These are phyloP conservation scores for Didymella pomorum DNA, from an alignment of 2,329 filamentous ascomycete genomes.

Conservation along the genomic window DNA sequence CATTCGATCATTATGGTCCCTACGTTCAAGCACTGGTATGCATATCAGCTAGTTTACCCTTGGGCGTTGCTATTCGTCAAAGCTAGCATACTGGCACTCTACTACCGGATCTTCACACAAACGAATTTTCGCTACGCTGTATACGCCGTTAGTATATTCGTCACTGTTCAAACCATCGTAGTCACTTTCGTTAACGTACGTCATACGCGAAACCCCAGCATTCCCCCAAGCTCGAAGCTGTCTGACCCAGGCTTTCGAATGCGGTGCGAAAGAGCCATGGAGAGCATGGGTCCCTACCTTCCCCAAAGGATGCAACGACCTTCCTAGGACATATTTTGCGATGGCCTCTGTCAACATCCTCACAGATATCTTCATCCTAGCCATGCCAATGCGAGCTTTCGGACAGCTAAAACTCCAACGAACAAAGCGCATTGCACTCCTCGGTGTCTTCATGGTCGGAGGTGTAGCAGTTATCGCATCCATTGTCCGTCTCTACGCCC, in stretches of 20 bases:
- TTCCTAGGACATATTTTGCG: constrained; percentile 29
- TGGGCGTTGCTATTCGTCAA: constrained; percentile 34
- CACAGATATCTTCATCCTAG: constrained; percentile 29
- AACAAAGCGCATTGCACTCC: constrained; percentile 1
- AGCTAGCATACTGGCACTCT: constrained; percentile 34
- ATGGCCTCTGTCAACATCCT: constrained; percentile 31
- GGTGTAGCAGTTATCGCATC: background rate
- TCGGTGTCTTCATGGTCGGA: constrained; percentile 2
- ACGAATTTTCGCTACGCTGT: constrained; percentile 19
- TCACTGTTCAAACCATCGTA: background rate
- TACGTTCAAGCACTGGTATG: constrained; percentile 36
- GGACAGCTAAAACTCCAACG: constrained; percentile 25
- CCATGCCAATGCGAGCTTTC: constrained; percentile 32
- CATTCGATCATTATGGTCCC: constrained; percentile 23
- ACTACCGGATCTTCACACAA: constrained; percentile 31
- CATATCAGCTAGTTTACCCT: constrained; percentile 37
- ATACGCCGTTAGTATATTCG: background rate
- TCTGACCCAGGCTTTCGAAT: constrained; percentile 31
- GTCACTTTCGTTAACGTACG: constrained; percentile 28
- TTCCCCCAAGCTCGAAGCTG: background rate
- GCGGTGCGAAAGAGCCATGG: constrained; percentile 18
- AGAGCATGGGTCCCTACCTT: constrained; percentile 31
- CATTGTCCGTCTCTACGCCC: background rate
- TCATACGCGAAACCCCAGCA: background rate
- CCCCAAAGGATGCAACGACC: constrained; percentile 32